phyloP scores from a whole-genome alignment of 1,284 basidiomycete species.

The Rhodofomes roseus region DNA sequence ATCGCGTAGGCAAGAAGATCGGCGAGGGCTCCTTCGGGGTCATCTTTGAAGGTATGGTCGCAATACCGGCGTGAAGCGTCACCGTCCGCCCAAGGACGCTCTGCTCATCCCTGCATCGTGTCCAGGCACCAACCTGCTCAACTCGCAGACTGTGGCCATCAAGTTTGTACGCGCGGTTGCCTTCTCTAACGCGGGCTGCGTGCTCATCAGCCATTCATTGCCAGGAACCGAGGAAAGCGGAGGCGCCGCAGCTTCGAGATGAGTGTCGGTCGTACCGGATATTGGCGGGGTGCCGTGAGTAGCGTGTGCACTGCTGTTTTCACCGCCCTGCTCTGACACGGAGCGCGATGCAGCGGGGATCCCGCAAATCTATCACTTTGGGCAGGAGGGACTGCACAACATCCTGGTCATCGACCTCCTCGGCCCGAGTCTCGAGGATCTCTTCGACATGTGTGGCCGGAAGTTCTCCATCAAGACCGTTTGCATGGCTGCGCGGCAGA shows the following conservation, averaged over 20 bases:
- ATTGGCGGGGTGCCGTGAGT: conserved; percentile 86
- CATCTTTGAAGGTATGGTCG: conserved; percentile 84
- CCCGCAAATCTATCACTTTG: conserved; percentile 96
- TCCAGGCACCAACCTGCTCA: conserved; percentile 88
- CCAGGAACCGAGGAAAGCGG: conserved; percentile 93
- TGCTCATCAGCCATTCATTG: conserved; percentile 6
- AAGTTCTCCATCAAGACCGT: conserved; percentile 96
- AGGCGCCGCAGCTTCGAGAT: conserved; percentile 93
- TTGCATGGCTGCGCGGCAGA: conserved; percentile 95
- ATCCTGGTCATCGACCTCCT: conserved; percentile 95
- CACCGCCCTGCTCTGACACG: background rate
- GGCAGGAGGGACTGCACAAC: conserved; percentile 96
- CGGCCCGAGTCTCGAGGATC: conserved; percentile 89
- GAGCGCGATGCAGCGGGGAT: conserved; percentile 64
- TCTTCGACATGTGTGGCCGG: conserved; percentile 95
- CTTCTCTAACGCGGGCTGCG: conserved; percentile 1
- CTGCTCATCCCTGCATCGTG: conserved; percentile 3
- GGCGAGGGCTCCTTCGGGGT: conserved; percentile 92
- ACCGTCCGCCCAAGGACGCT: background rate
- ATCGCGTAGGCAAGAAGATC: conserved; percentile 83
- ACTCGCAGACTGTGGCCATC: conserved; percentile 95
- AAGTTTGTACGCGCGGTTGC: conserved; percentile 78
- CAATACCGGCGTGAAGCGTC: background rate
- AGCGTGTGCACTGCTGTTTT: conserved; percentile 2
- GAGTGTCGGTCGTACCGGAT: conserved; percentile 98